Base-by-base conservation (phyloP, 2,329 filamentous ascomycete genomes). In the Botryotinia globosa region DNA sequence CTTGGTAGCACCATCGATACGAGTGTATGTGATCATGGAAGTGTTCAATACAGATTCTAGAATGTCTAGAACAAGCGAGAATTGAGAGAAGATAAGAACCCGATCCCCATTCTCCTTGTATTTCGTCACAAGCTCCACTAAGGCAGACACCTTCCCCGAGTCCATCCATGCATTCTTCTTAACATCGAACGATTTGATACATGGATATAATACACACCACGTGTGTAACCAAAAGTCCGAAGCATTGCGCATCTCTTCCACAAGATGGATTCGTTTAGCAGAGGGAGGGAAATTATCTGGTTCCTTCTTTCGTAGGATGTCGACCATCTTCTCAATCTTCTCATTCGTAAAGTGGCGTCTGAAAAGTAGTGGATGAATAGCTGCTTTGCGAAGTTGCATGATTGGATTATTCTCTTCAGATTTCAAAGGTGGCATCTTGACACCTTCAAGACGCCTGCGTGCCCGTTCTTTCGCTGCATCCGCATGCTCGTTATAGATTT, bases 351-450 rank as follows among this genome's bases (percentile, higher is more conserved):
- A 99, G 75, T 93, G 88, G 3, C 91, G 89, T 6, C 95, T 89
- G 82, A 97, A 96, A 16, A 99, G 88, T 70, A 98, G 87, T 0
- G 94, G 94, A 79, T 99, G 96, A 61, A 98, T 93, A 0, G 96
- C 93, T 4, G 95, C 93, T 81, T 98, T 95, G 62, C 95, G 92
- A 29, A 98, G 88, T 81, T 94, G 93, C 87, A 98, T 96, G 85
- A 97, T 91, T 39, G 92, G 87, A 77, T 94, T 92, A 75, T 90
- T 89, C 77, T 87, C 84, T 72, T 89, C 87, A 69, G 86, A 87
- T 48, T 80, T 79, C 82, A 82, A 86, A 54, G 79, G 77, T 82
- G 82, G 69, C 84, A 79, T 73, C 69, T 86, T 74, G 83, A 84
- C n/a, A 82, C 84, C 77, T 86, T 88, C 76, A 85, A 87, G n/a